Conservation (phyloP, 495 filamentous ascomycete genomes). For the Sordaria brevicollis region DNA sequence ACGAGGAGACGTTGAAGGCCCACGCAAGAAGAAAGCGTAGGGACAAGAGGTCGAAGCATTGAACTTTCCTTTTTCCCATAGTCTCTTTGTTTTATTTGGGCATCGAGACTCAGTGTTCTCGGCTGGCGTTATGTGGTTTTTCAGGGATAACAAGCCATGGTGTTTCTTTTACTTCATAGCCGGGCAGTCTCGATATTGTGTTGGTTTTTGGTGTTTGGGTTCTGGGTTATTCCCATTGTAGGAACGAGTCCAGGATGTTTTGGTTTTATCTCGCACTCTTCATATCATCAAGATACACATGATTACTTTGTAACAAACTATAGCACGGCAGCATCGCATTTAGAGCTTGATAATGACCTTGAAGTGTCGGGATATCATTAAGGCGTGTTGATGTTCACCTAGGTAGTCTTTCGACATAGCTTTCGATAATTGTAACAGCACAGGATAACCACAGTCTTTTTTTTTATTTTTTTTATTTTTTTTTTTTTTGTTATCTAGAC, state of each 20-base stretch:
- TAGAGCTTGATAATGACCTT: not conserved
- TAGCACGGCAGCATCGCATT: not conserved
- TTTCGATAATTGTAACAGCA: not conserved
- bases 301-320: not conserved
- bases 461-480: no score
- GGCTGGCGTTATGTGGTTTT: not conserved
- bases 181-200: not conserved
- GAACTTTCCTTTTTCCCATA: not conserved
- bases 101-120: not conserved
- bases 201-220: not conserved
- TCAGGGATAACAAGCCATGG: not conserved
- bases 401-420: no score
- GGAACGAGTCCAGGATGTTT: not conserved
- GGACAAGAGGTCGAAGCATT: conserved; percentile 19
- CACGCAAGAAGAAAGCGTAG: conserved; percentile 51
- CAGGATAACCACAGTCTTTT: not conserved
- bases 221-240: not conserved
- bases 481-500: not conserved
- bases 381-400: no score
- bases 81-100: not conserved
- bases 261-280: not conserved
- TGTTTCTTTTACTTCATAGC: not conserved
- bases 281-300: not conserved
- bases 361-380: no score
- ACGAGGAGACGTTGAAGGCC: conserved; percentile 54